Evolutionary conservation across 176 grass and related monocot genomes (phyloP).

Genomic region (Saccharum officinarum): DNA sequence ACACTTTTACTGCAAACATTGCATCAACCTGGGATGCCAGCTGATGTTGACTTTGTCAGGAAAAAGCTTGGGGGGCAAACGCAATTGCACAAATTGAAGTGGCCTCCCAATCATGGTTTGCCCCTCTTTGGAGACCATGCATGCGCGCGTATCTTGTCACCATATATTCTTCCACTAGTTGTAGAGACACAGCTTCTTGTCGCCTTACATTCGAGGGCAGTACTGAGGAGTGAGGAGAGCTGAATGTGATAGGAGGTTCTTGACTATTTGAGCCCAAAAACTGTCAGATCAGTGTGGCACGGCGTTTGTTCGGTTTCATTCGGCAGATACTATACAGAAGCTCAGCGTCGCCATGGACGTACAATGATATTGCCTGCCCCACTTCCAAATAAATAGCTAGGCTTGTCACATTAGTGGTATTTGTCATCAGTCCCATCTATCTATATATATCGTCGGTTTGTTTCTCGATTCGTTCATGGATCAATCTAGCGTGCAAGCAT

Average conservation of each 20-base stretch:
- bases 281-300: not conserved
- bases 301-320: not conserved
- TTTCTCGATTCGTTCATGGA: not conserved
- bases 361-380: not conserved
- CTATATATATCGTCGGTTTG: not conserved
- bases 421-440: constrained; percentile 25
- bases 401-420: constrained; percentile 2
- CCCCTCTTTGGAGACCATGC: constrained; percentile 39
- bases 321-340: not conserved
- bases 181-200: constrained; percentile 16
- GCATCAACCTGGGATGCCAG: not conserved
- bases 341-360: not conserved
- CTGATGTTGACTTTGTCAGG: constrained; percentile 3
- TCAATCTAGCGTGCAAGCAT: not conserved
- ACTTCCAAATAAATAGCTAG: constrained; percentile 18
- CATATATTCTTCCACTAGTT: constrained; percentile 35
- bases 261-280: constrained; percentile 14
- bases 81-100: not conserved
- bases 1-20: constrained; percentile 16
- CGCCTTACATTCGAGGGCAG: not conserved
- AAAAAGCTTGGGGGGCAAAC: constrained; percentile 27
- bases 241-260: constrained; percentile 9
- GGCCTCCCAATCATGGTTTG: constrained; percentile 25
- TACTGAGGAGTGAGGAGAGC: not conserved
- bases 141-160: constrained; percentile 24